Conservation (phyloP, 805 yeast genomes). For the Kuraishia capsulata region DNA sequence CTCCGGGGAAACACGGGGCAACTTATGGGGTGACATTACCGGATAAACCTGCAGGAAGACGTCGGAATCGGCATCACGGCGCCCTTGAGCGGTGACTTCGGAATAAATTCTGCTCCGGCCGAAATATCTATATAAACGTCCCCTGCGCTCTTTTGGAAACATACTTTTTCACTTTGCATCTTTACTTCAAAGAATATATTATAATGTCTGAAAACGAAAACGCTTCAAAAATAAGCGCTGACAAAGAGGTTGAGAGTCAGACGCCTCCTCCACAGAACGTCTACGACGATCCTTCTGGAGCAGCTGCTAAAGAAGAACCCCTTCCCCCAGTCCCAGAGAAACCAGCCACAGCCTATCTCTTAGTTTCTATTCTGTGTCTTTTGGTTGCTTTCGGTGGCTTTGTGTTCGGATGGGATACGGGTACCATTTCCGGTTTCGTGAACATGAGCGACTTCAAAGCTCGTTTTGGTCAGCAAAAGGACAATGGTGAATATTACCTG, state of each 20-base stretch:
- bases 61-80: too few species aligned
- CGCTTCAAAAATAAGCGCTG: not conserved
- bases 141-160: too few species aligned
- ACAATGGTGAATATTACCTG: slow-evolving; percentile 31
- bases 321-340: slow-evolving; percentile 12
- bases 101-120: not conserved
- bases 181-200: too few species aligned
- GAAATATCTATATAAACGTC: too few species aligned
- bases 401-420: slow-evolving; percentile 73
- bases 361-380: slow-evolving; percentile 31
- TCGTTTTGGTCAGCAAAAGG: slow-evolving; percentile 39
- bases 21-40: too few species aligned
- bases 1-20: too few species aligned
- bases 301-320: not conserved
- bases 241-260: not conserved
- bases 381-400: slow-evolving; percentile 69
- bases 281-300: slow-evolving; percentile 11
- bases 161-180: too few species aligned
- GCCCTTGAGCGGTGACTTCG: too few species aligned
- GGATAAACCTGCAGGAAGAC: too few species aligned
- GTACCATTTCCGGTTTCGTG: slow-evolving; percentile 67
- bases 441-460: slow-evolving; percentile 47
- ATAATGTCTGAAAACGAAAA: not conserved
- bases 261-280: slow-evolving; percentile 14
- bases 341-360: slow-evolving; percentile 14